Evolutionary conservation across 1,139 yeast species (phyloP), one percentile per base, ranked within the genome.

Genomic region (Yamadazyma atlantica): DNA sequence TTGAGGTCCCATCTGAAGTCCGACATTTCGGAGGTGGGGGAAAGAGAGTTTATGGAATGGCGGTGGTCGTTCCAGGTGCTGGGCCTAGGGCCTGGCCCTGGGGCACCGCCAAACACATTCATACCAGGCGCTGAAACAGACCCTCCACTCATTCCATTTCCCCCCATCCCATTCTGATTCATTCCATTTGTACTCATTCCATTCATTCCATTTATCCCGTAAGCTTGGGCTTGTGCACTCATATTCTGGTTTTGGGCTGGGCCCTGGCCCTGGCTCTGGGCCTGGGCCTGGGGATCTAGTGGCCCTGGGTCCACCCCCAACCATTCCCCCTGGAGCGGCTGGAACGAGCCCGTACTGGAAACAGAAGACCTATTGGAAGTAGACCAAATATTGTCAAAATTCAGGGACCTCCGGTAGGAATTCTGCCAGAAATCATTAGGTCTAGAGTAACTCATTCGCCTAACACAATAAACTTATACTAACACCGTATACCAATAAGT

Each of bases 321-420:
- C n/a, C n/a, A n/a, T n/a, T n/a, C n/a, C n/a, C n/a, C n/a, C n/a
- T n/a, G n/a, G n/a, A n/a, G n/a, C n/a, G n/a, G n/a, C n/a, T n/a
- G n/a, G n/a, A n/a, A n/a, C n/a, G n/a, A n/a, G 17, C 37, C 24
- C 12, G 34, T 40, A 24, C 41, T 37, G 4, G 39, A 38, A n/a
- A 42, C 31, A 2, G 42, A 37, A 3, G 46, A 42, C 22, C 36
- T 31, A 30, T 38, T 38, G 11, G 41, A 36, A 21, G 29, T 33
- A n/a, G 44, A 32, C 50, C 50, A 46, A 9, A 46, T 46, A 34
- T 35, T 46, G 1, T 46, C 50, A 30, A 42, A 39, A 4, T 37
- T 41, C 48, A 44, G 48, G 5, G 42, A 33, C 25, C 49, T 30
- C 33, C 47, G 39, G 21, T 33, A 33, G 26, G 32, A 9, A 29